Evolutionary conservation across 2,329 filamentous ascomycete species (phyloP).

Genomic region (Colletotrichum sojae): DNA sequence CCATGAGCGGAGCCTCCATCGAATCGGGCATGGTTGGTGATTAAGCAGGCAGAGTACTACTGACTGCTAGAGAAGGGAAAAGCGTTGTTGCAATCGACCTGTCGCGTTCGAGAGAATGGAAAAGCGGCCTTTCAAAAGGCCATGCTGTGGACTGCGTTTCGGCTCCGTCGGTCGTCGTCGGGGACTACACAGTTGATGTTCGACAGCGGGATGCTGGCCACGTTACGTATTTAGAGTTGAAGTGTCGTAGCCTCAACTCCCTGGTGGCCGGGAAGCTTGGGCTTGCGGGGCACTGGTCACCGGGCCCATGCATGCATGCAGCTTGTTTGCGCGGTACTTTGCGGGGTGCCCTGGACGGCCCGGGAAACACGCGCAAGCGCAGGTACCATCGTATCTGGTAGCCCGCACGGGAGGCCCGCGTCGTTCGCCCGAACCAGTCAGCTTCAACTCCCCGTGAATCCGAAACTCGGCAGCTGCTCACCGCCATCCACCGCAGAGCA

Average conservation of each 20-base stretch:
- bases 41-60: background rate
- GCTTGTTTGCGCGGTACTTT: conserved; percentile 15
- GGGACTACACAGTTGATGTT: conserved; percentile 6
- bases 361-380: background rate
- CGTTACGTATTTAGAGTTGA: conserved; percentile 40
- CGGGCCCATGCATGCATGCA: conserved; percentile 27
- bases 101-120: conserved; percentile 16
- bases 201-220: conserved; percentile 36
- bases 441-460: conserved; percentile 33
- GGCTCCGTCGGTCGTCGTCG: conserved; percentile 34
- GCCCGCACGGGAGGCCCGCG: conserved; percentile 3
- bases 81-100: conserved; percentile 8
- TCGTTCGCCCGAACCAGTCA: conserved; percentile 31
- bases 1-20: conserved; percentile 39
- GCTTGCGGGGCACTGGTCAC: conserved; percentile 37
- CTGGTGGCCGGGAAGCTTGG: conserved; percentile 31
- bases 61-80: background rate
- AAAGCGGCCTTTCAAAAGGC: conserved; percentile 30
- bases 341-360: background rate
- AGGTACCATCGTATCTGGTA: conserved; percentile 28
- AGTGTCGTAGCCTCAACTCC: conserved; percentile 35
- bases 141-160: conserved; percentile 30
- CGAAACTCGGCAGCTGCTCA: conserved; percentile 39
- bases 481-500: conserved; percentile 30
- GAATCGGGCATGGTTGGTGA: conserved; percentile 36